These are phyloP conservation scores for Gossypium arboreum DNA, from an alignment of 345 rosid genomes.

Conservation along the genomic window DNA sequence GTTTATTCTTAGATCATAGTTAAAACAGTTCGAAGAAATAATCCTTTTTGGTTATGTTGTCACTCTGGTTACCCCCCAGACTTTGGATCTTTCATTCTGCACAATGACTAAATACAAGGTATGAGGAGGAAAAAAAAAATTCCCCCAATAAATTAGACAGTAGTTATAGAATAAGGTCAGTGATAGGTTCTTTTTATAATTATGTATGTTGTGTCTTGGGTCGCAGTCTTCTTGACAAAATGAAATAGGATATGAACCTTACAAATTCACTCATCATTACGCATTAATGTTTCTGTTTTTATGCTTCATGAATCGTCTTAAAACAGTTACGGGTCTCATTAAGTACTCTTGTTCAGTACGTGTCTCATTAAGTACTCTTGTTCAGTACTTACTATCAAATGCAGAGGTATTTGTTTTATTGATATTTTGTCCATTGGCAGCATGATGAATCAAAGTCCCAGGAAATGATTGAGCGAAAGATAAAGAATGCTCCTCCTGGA, in stretches of 20 bases:
- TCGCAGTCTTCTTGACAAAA: neutral
- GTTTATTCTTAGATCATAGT: neutral
- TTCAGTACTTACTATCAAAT: neutral
- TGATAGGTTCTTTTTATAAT: neutral
- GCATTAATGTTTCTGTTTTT: neutral
- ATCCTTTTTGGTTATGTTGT: neutral
- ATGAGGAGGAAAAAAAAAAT: neutral
- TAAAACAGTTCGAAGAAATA: neutral
- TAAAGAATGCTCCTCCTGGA: slow-evolving; percentile 73
- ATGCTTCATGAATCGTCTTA: slow-evolving; percentile 10
- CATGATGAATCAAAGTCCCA: slow-evolving; percentile 76
- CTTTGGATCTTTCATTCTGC: neutral
- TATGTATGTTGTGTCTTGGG: neutral
- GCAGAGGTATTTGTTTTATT: neutral
- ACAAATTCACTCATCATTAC: neutral
- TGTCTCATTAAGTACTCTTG: neutral
- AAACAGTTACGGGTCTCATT: neutral
- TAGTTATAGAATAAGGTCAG: neutral
- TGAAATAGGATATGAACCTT: neutral
- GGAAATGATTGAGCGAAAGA: slow-evolving; percentile 82
- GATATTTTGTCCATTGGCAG: slow-evolving; percentile 30
- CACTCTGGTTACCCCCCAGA: neutral
- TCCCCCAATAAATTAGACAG: neutral
- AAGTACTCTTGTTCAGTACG: neutral
- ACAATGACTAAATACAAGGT: neutral